Base-by-base conservation (phyloP, 208 protist species). In the Leishmania martiniquensis region DNA sequence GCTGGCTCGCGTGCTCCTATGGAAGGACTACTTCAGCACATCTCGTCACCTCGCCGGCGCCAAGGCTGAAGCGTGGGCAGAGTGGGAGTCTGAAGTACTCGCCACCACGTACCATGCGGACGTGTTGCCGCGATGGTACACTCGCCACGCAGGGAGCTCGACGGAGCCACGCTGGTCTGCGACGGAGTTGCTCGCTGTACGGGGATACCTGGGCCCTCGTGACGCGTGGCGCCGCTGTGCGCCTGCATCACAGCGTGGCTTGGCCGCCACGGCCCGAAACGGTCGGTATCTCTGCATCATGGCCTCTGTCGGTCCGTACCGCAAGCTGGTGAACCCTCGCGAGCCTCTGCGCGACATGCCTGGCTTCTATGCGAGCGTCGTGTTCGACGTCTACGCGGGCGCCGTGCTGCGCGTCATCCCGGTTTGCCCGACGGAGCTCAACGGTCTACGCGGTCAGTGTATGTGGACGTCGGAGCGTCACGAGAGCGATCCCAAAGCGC, bases 251-350 rank as follows among this genome's bases (percentile, higher is more conserved):
- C 80, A 84, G 69, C 75, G 74, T 32, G 59, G 80, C 37, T 81
- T 94, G 57, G 65, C 81, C 37, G 86, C 86, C 45, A 90, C 81
- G n/a, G 84, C 88, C 17, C 51, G 70, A 54, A 93, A 96, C 70
- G 92, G 92, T 0, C 92, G 92, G 52, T 96, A 93, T 67, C 84
- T 94, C 20, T 88, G 81, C 76, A 81, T 96, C 59, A 87, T 91
- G 82, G 85, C 90, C 39, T 77, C 90, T n/a, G 84, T 93, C 15
- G 92, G 92, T 20, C 92, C 92, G 4, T 82, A 83, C 44, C 90
- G 92, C 12, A 78, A 82, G 69, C 73, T 84, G 37, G 44, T 86
- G n/a, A 80, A 85, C 47, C 72, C 77, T 25, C 78, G 76, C 44
- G 75, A 78, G 55, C 86, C 89, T 29, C 85, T 96, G 20, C 54